Base-by-base conservation (phyloP, 805 yeast species). In the Yarrowia yakushimensis region DNA sequence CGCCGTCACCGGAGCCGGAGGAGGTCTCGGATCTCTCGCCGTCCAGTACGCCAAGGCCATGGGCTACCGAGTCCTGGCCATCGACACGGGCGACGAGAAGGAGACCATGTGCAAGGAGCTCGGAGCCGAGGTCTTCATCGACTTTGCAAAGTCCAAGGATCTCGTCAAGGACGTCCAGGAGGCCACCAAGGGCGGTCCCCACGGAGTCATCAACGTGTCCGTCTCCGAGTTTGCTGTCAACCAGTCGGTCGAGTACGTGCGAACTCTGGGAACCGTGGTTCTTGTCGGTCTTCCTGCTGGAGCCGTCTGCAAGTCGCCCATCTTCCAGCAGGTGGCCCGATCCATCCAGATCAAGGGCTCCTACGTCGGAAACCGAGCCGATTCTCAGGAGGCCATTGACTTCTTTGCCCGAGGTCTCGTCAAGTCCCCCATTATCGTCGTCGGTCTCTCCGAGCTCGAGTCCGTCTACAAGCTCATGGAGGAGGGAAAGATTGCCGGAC, bases 1-100 rank as follows among this genome's bases (percentile, higher is more conserved):
- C 65, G 87, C 88, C 68, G 77, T 86, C 69, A 82, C 88, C 64
- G 92, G 92, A 75, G 90, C 90, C 62, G 89, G 85, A 70, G 90
- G 91, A 73, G 91, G 91, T 66, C 82, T 86, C 70, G 92, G 92
- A 64, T 80, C 90, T 63, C 77, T 86, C 67, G 90, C 89, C 63
- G 76, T 85, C 69, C 91, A 86, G 77, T 86, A 83, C 77, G 91
- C 90, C 65, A 80, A 77, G 72, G 90, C 89, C 64, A 85, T 87
- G 90, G 91, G 90, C 67, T 79, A 77, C 77, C 80, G 89, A 70
- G 89, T 85, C 61, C 69, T 87, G 62, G 90, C 83, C 68, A 84
- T 87, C 67, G 92, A 86, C 69, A 85, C 87, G 68, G 88, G 88
- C 71, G 85, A 71, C 27, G 86, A 78, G 50, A 86, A 87, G 80